phyloP scores from a whole-genome alignment of 768 basidiomycete species.

The Xerocomus spinulosus region DNA sequence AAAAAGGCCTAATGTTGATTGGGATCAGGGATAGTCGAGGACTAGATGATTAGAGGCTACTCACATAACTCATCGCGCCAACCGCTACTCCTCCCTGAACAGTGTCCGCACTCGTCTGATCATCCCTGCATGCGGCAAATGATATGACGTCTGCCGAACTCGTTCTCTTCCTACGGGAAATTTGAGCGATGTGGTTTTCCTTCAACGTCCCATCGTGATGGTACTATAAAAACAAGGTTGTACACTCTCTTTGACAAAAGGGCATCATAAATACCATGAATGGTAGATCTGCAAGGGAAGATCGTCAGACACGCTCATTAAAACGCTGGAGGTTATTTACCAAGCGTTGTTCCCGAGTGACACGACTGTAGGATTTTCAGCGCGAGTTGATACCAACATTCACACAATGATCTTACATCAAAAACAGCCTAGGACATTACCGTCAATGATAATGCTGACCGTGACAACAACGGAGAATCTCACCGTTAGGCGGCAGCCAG shows the following conservation, averaged over 20 bases:
- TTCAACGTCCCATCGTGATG: slow-evolving; percentile 54
- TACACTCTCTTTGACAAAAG: background rate
- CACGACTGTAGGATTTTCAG: slow-evolving; percentile 33
- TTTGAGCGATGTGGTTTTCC: slow-evolving; percentile 37
- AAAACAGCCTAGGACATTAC: slow-evolving; percentile 36
- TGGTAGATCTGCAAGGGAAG: slow-evolving; percentile 18
- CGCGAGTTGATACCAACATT: background rate
- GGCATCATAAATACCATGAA: slow-evolving; percentile 21
- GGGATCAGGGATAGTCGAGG: background rate
- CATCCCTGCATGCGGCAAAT: slow-evolving; percentile 68
- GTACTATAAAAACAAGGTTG: slow-evolving; percentile 37
- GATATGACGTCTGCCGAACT: slow-evolving; percentile 80
- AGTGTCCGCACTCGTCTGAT: slow-evolving; percentile 70
- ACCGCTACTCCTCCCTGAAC: slow-evolving; percentile 58
- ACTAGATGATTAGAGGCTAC: slow-evolving; percentile 19
- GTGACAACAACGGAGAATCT: slow-evolving; percentile 4
- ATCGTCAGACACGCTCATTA: background rate
- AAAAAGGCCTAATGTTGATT: slow-evolving; percentile 53
- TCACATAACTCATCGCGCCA: slow-evolving; percentile 76
- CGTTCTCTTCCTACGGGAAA: slow-evolving; percentile 38
- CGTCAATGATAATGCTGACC: background rate
- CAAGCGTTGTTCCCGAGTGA: slow-evolving; percentile 49
- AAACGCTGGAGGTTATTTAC: slow-evolving; percentile 12
- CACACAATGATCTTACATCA: slow-evolving; percentile 37
- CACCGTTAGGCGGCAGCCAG: slow-evolving; percentile 63